A percentile compares a stretch with the other conserved stretches of the same genome.
Conservation (phyloP, 495 filamentous ascomycete species). For the Xylaria curta region DNA sequence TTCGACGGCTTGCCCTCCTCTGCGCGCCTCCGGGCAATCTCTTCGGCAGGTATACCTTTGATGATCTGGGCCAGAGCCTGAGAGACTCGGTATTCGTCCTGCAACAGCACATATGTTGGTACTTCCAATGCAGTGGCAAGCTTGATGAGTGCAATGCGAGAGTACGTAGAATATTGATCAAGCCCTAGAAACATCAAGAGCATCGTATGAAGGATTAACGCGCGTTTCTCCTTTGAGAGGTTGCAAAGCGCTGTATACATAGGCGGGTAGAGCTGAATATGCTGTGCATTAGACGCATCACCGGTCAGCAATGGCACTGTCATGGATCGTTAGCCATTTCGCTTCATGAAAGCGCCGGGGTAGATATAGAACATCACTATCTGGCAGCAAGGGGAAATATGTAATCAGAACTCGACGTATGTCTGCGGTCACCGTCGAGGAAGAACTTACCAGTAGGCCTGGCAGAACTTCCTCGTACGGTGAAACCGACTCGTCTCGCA, state of each 20-base stretch:
- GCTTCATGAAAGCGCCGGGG: neutral
- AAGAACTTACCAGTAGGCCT: constrained; percentile 39
- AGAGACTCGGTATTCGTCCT: constrained; percentile 77
- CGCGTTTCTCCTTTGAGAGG: constrained; percentile 52
- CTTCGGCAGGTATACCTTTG: constrained; percentile 70
- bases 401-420: constrained; percentile 27
- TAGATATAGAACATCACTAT: neutral
- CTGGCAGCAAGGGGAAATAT: neutral
- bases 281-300: constrained; percentile 45
- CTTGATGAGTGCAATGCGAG: constrained; percentile 74
- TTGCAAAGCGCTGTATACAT: constrained; percentile 49
- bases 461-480: constrained; percentile 32
- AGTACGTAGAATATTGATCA: constrained; percentile 80
- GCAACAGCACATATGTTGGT: constrained; percentile 66
- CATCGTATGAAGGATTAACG: constrained; percentile 62
- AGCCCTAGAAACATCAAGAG: constrained; percentile 78
- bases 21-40: constrained; percentile 68
- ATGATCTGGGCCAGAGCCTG: constrained; percentile 75
- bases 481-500: constrained; percentile 30
- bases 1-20: constrained; percentile 69
- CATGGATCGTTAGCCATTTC: constrained; percentile 26
- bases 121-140: constrained; percentile 72
- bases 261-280: constrained; percentile 53
- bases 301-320: constrained; percentile 40
- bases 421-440: constrained; percentile 27